Base-by-base conservation (phyloP, 1,284 basidiomycete species). In the Cutaneotrichosporon mucoides region DNA sequence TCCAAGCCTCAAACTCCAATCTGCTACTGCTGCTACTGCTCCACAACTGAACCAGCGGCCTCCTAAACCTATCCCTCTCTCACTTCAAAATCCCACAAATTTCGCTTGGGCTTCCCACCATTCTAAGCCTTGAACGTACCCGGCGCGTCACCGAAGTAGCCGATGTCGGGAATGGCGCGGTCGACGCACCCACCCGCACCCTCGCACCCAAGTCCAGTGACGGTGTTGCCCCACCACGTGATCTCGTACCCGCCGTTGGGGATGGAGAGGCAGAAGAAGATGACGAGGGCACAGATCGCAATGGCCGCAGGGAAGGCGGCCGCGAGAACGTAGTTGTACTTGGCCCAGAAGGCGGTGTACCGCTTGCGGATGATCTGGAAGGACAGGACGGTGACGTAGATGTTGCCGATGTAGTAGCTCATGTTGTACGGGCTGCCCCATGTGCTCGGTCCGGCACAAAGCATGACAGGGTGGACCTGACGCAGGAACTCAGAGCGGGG, bases 261-360 rank as follows among this genome's bases (percentile, higher is more conserved):
- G 10, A 68, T 55, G 36, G 61, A 36, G 15, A 65, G 50, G 36
- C 56, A 52, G 65, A 75, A 75, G 66, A 76, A 76, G 60, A 75
- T 74, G 58, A 73, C 53, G 16, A 76, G 50, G 38, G 66, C 65
- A 15, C 63, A 62, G 44, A 79, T 45, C 15, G 73, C 72, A 51
- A 77, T 75, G 35, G 76, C 78, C 38, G 72, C 68, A 7, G 77
- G 72, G 46, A 76, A 64, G 10, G 72, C 73, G 1, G 75, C 76
- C 15, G 72, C 71, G 41, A 75, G 50, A 41, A 77, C 69, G 61
- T 73, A 79, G 68, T 71, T 73, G 65, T 74, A 79, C 57, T 64
- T 61, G 33, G 64, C 52, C 77, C 77, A 79, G 69, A 74, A 76
- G 9, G 61, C 69, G 33, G 70, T 60, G 47, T 66, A 63, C 13